A percentile compares a stretch with the other conserved stretches of the same genome.
Conservation (phyloP, 139 green algal species). For the Gonium pectorale region DNA sequence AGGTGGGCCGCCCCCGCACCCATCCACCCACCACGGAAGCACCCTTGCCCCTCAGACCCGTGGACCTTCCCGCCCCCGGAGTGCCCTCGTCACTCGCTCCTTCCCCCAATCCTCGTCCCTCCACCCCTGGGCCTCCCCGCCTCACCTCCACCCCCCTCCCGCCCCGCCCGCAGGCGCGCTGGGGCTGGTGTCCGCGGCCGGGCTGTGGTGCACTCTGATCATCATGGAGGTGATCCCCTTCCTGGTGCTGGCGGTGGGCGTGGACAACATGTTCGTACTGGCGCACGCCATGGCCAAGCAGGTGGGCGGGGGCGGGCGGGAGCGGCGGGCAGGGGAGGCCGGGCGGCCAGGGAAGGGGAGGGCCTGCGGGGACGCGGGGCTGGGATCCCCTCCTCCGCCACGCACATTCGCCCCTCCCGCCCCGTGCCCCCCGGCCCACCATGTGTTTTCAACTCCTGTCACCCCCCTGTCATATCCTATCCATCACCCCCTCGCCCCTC, state of each 20-base stretch:
- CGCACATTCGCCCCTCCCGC: too few species aligned
- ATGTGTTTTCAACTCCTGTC: background rate
- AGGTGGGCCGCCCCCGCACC: too few species aligned
- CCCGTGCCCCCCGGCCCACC: too few species aligned
- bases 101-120: background rate
- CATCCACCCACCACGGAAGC: too few species aligned
- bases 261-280: slow-evolving; percentile 98
- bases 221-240: slow-evolving; percentile 95
- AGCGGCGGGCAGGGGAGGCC: background rate
- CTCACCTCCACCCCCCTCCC: too few species aligned
- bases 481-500: background rate
- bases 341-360: background rate
- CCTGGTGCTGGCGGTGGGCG: slow-evolving; percentile 90
- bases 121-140: too few species aligned
- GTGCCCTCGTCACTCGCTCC: background rate
- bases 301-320: slow-evolving; percentile 38
- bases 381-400: too few species aligned
- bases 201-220: slow-evolving; percentile 86
- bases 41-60: too few species aligned
- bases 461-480: background rate
- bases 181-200: slow-evolving; percentile 69
- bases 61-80: background rate
- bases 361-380: background rate
- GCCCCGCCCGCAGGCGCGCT: slow-evolving; percentile 23
- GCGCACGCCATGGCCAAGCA: slow-evolving; percentile 80